phyloP scores from a whole-genome alignment of 805 yeast species.

The Candida nemodendra region DNA sequence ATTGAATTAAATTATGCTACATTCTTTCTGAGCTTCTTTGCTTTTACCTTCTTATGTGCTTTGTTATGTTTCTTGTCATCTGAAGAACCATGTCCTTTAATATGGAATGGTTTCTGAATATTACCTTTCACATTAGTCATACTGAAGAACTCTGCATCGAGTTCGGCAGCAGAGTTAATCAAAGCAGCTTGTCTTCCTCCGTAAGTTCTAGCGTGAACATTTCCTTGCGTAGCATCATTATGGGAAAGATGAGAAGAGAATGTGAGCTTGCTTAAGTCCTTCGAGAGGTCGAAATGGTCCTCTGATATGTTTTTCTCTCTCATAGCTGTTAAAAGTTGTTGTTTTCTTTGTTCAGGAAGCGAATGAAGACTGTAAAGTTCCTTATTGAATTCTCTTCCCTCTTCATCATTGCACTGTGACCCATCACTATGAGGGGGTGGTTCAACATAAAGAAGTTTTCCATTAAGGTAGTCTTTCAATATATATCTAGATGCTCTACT shows the following conservation, averaged over 20 bases:
- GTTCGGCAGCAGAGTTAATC: constrained; percentile 73
- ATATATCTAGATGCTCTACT: constrained; percentile 91
- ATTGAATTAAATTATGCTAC: constrained; percentile 5
- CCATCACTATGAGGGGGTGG: constrained; percentile 84
- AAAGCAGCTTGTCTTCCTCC: constrained; percentile 85
- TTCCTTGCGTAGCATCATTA: constrained; percentile 43
- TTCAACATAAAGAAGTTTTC: constrained; percentile 76
- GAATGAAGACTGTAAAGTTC: constrained; percentile 66
- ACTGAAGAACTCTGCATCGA: constrained; percentile 83
- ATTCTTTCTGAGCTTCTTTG: constrained; percentile 19
- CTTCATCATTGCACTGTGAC: constrained; percentile 49
- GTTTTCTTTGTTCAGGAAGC: constrained; percentile 70
- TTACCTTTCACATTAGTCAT: constrained; percentile 65
- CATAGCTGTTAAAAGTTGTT: constrained; percentile 67
- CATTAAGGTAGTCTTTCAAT: constrained; percentile 91
- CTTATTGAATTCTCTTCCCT: constrained; percentile 63
- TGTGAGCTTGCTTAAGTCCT: constrained; percentile 68
- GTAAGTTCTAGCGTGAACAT: constrained; percentile 46
- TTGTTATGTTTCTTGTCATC: constrained; percentile 79
- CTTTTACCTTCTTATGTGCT: constrained; percentile 28
- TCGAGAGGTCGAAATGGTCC: constrained; percentile 60
- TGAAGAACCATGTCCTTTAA: constrained; percentile 45
- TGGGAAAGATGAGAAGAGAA: constrained; percentile 75
- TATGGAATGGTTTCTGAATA: constrained; percentile 73
- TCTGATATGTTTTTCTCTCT: constrained; percentile 48